Percentiles rank a stretch among this genome's conserved stretches.
Conservation (phyloP, 2,329 filamentous ascomycete species). For the Alternaria ethzedia region DNA sequence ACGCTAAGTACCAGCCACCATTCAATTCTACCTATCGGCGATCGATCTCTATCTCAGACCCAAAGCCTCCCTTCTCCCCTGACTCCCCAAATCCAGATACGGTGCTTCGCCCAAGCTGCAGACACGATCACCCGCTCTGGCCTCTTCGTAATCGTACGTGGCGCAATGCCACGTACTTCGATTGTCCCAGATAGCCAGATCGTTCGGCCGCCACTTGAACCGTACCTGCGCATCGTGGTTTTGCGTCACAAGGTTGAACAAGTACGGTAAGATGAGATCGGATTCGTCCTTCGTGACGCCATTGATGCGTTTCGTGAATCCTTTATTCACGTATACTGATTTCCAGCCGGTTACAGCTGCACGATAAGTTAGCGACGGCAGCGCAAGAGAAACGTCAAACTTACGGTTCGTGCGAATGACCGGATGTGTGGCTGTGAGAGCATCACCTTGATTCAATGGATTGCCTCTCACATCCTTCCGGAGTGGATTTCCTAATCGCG, state of each 20-base stretch:
- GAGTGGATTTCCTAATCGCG: slow-evolving; percentile 34
- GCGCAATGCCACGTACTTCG: slow-evolving; percentile 65
- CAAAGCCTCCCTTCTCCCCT: slow-evolving; percentile 4
- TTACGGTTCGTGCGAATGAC: slow-evolving; percentile 66
- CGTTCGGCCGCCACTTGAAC: slow-evolving; percentile 52
- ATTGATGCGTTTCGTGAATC: slow-evolving; percentile 51
- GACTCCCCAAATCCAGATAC: slow-evolving; percentile 60
- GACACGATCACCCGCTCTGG: slow-evolving; percentile 59
- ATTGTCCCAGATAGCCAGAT: slow-evolving; percentile 70
- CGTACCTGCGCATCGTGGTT: slow-evolving; percentile 62
- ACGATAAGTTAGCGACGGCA: background rate
- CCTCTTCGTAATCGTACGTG: slow-evolving; percentile 67
- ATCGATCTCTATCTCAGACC: background rate
- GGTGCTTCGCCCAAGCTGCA: slow-evolving; percentile 63
- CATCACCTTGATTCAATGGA: slow-evolving; percentile 61
- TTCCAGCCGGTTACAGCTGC: slow-evolving; percentile 67
- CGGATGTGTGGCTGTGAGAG: slow-evolving; percentile 61
- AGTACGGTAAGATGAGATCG: slow-evolving; percentile 51
- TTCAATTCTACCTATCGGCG: background rate
- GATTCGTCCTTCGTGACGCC: slow-evolving; percentile 55
- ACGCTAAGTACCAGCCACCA: background rate
- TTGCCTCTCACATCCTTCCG: slow-evolving; percentile 50
- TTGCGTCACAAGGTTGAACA: slow-evolving; percentile 53
- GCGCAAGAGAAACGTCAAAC: background rate
- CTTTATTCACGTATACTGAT: slow-evolving; percentile 45